phyloP scores from a whole-genome alignment of 192 early-diverging fungal genomes.

The Lobosporangium transversale region DNA sequence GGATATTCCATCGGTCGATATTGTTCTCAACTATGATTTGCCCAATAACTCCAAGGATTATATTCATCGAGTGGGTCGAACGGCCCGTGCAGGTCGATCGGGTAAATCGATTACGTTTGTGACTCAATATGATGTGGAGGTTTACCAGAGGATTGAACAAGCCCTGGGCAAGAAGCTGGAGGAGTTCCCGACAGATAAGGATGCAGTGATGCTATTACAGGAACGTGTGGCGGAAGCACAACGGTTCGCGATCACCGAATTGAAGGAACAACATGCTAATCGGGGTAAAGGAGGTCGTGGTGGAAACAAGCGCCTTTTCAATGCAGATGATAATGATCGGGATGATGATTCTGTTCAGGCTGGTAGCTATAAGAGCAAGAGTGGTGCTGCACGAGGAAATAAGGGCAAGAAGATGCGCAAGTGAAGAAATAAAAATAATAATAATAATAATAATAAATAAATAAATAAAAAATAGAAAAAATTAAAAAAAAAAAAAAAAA shows the following conservation, averaged over 20 bases:
- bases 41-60: conserved; percentile 90
- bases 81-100: conserved; percentile 83
- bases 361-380: conserved; percentile 45
- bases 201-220: conserved; percentile 88
- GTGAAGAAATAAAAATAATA: too few species aligned
- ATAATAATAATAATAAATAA: too few species aligned
- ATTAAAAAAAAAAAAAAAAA: too few species aligned
- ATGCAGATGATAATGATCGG: conserved; percentile 42
- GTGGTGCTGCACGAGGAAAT: conserved; percentile 45
- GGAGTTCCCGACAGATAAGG: conserved; percentile 83
- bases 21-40: conserved; percentile 97
- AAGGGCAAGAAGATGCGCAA: conserved; percentile 52
- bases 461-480: too few species aligned
- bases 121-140: conserved; percentile 94
- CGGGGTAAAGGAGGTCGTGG: conserved; percentile 50
- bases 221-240: conserved; percentile 94
- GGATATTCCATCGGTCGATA: conserved; percentile 96
- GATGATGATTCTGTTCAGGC: conserved; percentile 53
- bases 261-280: conserved; percentile 77
- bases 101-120: conserved; percentile 86
- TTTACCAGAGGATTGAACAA: conserved; percentile 93
- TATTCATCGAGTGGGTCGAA: conserved; percentile 88
- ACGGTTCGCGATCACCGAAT: conserved; percentile 84
- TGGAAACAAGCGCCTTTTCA: conserved; percentile 46
- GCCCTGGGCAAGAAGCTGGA: conserved; percentile 89